A percentile compares a stretch with the other conserved stretches of the same genome.
phyloP scores from a whole-genome alignment of 2,329 filamentous ascomycete species.

The Dactylonectria macrodidyma region DNA sequence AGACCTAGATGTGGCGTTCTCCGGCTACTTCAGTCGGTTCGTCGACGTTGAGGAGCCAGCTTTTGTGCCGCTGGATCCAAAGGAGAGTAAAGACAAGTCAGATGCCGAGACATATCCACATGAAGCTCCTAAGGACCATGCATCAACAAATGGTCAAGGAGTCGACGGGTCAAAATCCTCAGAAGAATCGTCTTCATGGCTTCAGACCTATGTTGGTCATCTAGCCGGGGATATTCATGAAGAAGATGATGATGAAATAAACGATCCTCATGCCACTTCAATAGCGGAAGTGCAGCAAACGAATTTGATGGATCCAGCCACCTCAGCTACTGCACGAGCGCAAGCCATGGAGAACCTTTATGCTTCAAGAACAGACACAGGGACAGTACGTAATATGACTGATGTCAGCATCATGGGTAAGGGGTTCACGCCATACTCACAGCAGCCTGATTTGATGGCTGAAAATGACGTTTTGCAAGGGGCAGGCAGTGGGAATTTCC shows the following conservation, averaged over 20 bases:
- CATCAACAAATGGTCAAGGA: not conserved
- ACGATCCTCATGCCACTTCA: no score
- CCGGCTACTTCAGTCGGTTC: slow-evolving; percentile 16
- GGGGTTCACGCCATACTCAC: not conserved
- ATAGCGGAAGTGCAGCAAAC: not conserved
- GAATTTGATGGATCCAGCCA: not conserved
- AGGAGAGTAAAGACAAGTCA: not conserved
- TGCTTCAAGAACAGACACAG: not conserved
- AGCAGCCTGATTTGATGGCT: not conserved
- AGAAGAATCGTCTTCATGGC: slow-evolving; percentile 2
- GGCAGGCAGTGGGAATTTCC: not conserved
- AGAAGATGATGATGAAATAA: not conserved
- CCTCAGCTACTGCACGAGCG: not conserved
- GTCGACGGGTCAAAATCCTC: not conserved
- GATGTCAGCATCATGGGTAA: not conserved
- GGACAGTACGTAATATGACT: not conserved
- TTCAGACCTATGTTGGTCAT: slow-evolving; percentile 22
- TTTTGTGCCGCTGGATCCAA: slow-evolving; percentile 9
- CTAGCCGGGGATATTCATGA: slow-evolving; percentile 16
- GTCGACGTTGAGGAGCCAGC: slow-evolving; percentile 15
- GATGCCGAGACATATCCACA: not conserved
- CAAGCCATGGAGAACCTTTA: not conserved
- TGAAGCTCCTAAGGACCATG: not conserved
- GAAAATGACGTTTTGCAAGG: not conserved
- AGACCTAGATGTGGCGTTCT: not conserved